Conservation (phyloP, 495 filamentous ascomycete species). For the Aspergillus incahuasiensis region DNA sequence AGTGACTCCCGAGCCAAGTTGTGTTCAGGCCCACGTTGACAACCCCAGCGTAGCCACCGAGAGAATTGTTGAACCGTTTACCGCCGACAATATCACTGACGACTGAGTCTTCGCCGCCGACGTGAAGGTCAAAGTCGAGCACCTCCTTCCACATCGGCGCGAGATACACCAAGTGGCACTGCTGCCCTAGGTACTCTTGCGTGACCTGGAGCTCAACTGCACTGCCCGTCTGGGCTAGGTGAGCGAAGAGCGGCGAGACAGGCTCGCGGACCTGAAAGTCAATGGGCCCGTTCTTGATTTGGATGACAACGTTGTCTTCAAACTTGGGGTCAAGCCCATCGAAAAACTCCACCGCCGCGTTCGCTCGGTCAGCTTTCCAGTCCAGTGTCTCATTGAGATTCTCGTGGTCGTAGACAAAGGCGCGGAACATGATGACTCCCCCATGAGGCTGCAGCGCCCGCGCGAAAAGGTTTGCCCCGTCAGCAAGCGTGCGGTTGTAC, state of each 20-base stretch:
- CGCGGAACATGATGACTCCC: constrained; percentile 68
- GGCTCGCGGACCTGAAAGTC: constrained; percentile 75
- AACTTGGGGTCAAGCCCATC: constrained; percentile 60
- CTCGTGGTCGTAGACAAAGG: constrained; percentile 64
- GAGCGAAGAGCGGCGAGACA: constrained; percentile 63
- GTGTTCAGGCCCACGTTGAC: constrained; percentile 64
- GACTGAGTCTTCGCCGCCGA: constrained; percentile 49
- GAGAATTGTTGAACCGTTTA: constrained; percentile 51
- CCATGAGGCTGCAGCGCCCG: constrained; percentile 54
- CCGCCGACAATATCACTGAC: constrained; percentile 57
- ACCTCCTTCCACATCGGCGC: constrained; percentile 64
- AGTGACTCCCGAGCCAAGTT: constrained; percentile 64
- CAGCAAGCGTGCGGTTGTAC: constrained; percentile 64
- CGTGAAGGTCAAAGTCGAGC: constrained; percentile 61
- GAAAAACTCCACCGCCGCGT: constrained; percentile 66
- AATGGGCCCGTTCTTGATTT: constrained; percentile 72
- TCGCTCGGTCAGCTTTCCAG: constrained; percentile 65
- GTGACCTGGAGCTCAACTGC: constrained; percentile 64
- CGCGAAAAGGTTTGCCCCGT: constrained; percentile 69
- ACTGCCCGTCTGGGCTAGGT: constrained; percentile 51
- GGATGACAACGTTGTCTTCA: constrained; percentile 64
- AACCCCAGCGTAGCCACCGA: constrained; percentile 61
- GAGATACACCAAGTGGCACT: constrained; percentile 63
- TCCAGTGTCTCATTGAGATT: constrained; percentile 39
- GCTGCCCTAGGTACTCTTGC: constrained; percentile 70